Conservation (phyloP, 2,329 filamentous ascomycete genomes). For the Westerdykella aurantiaca region DNA sequence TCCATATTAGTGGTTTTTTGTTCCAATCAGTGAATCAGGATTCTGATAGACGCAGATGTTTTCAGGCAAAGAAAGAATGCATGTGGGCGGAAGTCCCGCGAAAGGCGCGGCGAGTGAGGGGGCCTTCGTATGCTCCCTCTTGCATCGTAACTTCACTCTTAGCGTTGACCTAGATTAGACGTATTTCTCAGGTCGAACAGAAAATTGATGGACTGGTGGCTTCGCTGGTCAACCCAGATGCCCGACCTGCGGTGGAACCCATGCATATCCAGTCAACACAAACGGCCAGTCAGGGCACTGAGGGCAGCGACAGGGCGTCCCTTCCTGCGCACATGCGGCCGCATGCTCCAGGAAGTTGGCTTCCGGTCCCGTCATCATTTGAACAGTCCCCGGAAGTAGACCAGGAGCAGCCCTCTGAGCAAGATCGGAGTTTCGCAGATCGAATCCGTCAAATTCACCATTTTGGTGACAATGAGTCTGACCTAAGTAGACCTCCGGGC, state of each 20-base stretch:
- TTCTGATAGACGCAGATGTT: conserved; percentile 16
- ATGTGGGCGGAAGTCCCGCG: conserved; percentile 29
- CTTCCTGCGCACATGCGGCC: neutral
- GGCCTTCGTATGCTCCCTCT: conserved; percentile 26
- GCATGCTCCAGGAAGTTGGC: conserved; percentile 23
- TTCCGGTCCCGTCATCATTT: conserved; percentile 22
- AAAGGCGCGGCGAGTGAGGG: conserved; percentile 20
- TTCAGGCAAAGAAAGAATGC: conserved; percentile 22
- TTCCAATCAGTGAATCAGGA: neutral
- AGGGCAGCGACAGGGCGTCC: neutral
- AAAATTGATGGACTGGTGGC: conserved; percentile 34
- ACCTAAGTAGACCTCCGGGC: conserved; percentile 8
- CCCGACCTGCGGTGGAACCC: neutral
- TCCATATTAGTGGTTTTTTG: neutral
- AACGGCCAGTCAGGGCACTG: neutral
- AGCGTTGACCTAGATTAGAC: conserved; percentile 10
- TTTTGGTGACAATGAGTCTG: conserved; percentile 14
- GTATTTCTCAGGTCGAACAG: conserved; percentile 33
- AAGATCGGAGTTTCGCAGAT: conserved; percentile 20
- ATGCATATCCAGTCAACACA: neutral
- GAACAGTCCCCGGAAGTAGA: conserved; percentile 6
- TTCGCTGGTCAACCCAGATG: conserved; percentile 18
- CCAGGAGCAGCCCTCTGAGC: conserved; percentile 10
- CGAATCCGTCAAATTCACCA: conserved; percentile 22
- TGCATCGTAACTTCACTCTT: too few relatives aligned